phyloP scores from a whole-genome alignment of 805 yeast species.

The Naumovozyma castellii region DNA sequence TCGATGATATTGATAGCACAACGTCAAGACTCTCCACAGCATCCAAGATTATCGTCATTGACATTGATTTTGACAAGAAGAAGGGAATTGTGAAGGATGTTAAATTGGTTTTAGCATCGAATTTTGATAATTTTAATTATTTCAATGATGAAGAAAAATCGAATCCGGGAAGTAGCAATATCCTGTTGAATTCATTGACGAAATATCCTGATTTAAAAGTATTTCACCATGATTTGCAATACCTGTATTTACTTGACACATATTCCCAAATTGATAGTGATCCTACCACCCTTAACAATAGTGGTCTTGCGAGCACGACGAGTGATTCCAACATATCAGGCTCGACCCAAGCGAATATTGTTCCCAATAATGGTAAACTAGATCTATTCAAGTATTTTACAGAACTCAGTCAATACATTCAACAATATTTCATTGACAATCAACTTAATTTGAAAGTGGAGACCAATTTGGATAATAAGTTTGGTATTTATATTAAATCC shows the following conservation, averaged over 20 bases:
- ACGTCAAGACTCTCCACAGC: constrained; percentile 29
- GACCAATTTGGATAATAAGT: constrained; percentile 22
- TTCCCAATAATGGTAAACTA: constrained; percentile 12
- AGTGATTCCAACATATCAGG: not conserved
- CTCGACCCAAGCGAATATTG: not conserved
- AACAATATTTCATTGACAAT: constrained; percentile 15
- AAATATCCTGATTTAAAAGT: constrained; percentile 22
- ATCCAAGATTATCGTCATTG: constrained; percentile 30
- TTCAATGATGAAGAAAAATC: constrained; percentile 8
- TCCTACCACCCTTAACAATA: constrained; percentile 8
- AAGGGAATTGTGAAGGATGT: constrained; percentile 26
- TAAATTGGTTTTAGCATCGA: constrained; percentile 30
- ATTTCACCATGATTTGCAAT: constrained; percentile 27
- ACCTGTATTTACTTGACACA: constrained; percentile 25
- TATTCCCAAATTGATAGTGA: constrained; percentile 26
- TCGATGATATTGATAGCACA: constrained; percentile 22
- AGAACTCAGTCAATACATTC: constrained; percentile 18
- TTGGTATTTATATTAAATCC: constrained; percentile 23
- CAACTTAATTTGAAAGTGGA: constrained; percentile 11
- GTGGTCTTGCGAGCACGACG: constrained; percentile 1
- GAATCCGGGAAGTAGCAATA: constrained; percentile 12
- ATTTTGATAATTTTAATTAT: constrained; percentile 30
- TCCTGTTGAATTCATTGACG: constrained; percentile 24
- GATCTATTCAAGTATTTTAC: constrained; percentile 29
- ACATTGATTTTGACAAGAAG: constrained; percentile 26